Evolutionary conservation across 495 filamentous ascomycete genomes (phyloP), one percentile per base, ranked within the genome.

Genomic region (Cryomyces minteri): DNA sequence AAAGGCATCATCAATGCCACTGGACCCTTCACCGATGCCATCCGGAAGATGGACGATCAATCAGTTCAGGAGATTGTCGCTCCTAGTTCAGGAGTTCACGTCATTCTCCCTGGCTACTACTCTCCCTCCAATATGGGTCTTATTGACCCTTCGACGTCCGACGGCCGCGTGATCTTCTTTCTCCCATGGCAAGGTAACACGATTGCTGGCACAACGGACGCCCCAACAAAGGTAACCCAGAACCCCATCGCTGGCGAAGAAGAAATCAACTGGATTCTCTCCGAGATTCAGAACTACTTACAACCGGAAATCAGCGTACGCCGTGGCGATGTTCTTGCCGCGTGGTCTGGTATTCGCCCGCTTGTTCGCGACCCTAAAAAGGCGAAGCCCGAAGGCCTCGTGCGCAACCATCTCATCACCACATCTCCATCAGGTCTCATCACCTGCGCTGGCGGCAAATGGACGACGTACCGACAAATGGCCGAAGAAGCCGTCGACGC

Each of bases 391-490:
- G 80, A 95, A 60, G 88, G 88, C 4, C 77, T 98, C 31, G 90
- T 98, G 30, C 86, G 90, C 43, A 96, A 90, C 62, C 90, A 98
- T 58, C 71, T 98, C 45, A 77, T 98, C 55, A 81, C 88, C 48
- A 72, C 88, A 29, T 94, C 88, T 8, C 61, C 71, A 1, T 88
- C 84, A 6, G 90, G 90, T 4, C 76, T 98, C 31, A 61, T 98
- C 43, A 98, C 90, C 38, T 88, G 84, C 59, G 85, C 88, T n/a
- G 90, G 90, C 49, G 90, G 90, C 18, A 96, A 96, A 65, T 98
- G 90, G 90, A 98, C 90, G 4, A 98, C 90, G 5, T 98, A 98
- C 64, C 80, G 90, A 32, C 87, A 98, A 58, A 98, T 98, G 90
- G 86, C 90, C 33, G 88, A 98, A 65, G 88, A 98, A 60, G 79